phyloP scores from a whole-genome alignment of 192 early-diverging fungal species.

The Kickxella alabastrina region DNA sequence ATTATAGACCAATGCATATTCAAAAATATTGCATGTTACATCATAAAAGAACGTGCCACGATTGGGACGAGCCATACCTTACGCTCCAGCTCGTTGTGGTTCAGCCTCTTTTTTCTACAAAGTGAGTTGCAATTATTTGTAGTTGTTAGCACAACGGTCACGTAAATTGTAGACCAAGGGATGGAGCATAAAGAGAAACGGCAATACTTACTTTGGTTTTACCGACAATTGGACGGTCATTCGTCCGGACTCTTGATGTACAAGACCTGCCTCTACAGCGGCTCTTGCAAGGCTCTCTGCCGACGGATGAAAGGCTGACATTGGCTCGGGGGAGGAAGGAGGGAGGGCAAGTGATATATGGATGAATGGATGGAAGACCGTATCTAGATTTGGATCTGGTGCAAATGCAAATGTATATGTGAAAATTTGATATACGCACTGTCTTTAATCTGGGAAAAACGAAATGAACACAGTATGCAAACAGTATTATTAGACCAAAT shows the following conservation, averaged over 20 bases:
- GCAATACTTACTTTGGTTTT: constrained; percentile 32
- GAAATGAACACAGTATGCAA: too few species aligned
- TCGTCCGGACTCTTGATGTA: background rate
- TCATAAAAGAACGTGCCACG: too few species aligned
- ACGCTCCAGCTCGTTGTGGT: constrained; percentile 54
- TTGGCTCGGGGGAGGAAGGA: too few species aligned
- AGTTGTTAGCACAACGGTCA: background rate
- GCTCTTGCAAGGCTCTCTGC: constrained; percentile 13
- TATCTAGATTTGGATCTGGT: background rate
- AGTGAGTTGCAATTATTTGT: background rate
- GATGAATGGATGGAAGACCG: background rate
- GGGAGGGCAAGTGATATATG: background rate
- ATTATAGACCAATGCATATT: background rate
- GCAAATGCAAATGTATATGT: too few species aligned
- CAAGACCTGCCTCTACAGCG: constrained; percentile 8
- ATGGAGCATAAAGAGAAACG: background rate
- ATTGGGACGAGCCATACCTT: too few species aligned
- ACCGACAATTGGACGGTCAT: background rate
- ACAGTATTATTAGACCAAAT: too few species aligned
- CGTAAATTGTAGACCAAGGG: background rate
- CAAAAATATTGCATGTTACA: too few species aligned
- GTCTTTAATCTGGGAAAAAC: too few species aligned
- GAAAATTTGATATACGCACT: too few species aligned
- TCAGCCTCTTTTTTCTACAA: constrained; percentile 46
- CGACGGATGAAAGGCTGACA: constrained; percentile 27